phyloP scores from a whole-genome alignment of 768 basidiomycete genomes.

The Nevesoporus exiguus region DNA sequence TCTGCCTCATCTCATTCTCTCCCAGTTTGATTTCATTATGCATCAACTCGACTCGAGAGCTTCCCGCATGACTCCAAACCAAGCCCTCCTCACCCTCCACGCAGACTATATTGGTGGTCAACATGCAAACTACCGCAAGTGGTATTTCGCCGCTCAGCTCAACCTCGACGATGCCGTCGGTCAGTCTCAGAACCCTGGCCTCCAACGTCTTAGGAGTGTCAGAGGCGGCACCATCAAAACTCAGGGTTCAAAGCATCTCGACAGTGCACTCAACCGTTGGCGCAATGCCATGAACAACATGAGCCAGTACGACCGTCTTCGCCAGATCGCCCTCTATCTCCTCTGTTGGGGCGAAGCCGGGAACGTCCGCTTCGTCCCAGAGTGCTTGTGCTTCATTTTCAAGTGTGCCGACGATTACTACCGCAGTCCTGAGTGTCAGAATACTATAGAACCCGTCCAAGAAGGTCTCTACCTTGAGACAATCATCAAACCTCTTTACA shows the following conservation, averaged over 20 bases:
- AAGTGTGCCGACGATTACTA: conserved; percentile 99
- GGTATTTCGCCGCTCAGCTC: conserved; percentile 99
- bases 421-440: conserved; percentile 96
- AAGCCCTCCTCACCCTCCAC: conserved; percentile 93
- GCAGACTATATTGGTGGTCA: conserved; percentile 99
- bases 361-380: conserved; percentile 95
- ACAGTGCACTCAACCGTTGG: conserved; percentile 93
- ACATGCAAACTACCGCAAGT: conserved; percentile 98
- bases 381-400: conserved; percentile 98
- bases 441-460: conserved; percentile 84
- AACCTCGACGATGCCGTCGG: conserved; percentile 99
- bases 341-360: conserved; percentile 99
- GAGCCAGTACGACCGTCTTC: conserved; percentile 96
- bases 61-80: conserved; percentile 96
- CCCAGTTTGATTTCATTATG: conserved; percentile 95
- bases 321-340: conserved; percentile 93
- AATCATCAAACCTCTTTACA: conserved; percentile 92
- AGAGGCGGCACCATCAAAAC: conserved; percentile 55
- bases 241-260: conserved; percentile 73
- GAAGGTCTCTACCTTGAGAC: conserved; percentile 91
- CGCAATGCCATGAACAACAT: conserved; percentile 98
- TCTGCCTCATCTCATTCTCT: conserved; percentile 6
- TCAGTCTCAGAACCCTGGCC: conserved; percentile 88
- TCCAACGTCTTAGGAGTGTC: conserved; percentile 83
- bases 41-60: conserved; percentile 95